phyloP scores from a whole-genome alignment of 1,284 basidiomycete genomes.

The Austropuccinia psidii region DNA sequence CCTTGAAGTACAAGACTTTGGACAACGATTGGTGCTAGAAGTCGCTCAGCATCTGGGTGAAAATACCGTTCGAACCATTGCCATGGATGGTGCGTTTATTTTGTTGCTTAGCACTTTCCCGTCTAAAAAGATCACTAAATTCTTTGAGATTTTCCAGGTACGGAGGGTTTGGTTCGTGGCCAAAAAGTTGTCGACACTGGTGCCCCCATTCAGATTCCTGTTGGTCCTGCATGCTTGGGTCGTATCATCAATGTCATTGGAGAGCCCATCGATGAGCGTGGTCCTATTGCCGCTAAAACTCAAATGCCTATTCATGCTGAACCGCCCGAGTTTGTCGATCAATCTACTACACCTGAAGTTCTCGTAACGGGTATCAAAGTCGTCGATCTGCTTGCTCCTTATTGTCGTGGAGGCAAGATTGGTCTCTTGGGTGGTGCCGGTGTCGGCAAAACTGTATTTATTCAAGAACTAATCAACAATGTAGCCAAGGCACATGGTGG shows the following conservation, averaged over 20 bases:
- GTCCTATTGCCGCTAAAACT: constrained; percentile 62
- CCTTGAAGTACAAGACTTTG: constrained; percentile 91
- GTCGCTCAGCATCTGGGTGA: constrained; percentile 89
- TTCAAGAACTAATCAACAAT: constrained; percentile 99
- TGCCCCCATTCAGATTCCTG: constrained; percentile 89
- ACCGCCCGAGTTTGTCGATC: constrained; percentile 91
- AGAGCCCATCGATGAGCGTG: constrained; percentile 98
- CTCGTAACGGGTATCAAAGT: constrained; percentile 99
- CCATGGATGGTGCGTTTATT: constrained; percentile 59
- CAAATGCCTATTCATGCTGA: constrained; percentile 91
- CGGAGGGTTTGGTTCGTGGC: constrained; percentile 98
- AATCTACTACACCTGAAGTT: constrained; percentile 95
- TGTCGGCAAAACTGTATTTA: constrained; percentile 99
- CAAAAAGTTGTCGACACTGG: constrained; percentile 96
- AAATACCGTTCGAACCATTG: constrained; percentile 76
- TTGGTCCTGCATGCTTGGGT: constrained; percentile 84
- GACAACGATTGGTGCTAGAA: constrained; percentile 56
- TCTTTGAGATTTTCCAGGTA: constrained; percentile 50
- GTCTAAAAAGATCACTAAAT: neutral
- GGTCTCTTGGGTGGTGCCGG: constrained; percentile 99
- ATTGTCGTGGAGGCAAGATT: constrained; percentile 99
- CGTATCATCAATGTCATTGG: constrained; percentile 99
- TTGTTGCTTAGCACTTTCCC: neutral
- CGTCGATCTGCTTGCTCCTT: constrained; percentile 96
- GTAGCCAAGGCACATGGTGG: constrained; percentile 99